Evolutionary conservation across 1,139 yeast species (phyloP).

Genomic region (Yamadazyma sp.): DNA sequence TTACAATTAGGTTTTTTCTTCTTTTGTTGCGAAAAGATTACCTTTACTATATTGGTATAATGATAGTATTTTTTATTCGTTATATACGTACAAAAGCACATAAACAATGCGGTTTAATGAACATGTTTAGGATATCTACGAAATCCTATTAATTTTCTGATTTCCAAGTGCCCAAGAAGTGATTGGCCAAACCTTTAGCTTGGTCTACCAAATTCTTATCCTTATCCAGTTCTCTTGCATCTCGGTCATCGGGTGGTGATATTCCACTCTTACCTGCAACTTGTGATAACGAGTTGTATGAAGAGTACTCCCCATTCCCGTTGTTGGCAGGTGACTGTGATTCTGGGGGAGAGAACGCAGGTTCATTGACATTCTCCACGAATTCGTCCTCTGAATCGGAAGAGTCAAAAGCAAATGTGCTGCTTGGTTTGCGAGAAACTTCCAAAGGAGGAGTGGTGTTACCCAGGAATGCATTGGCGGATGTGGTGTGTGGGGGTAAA

Average conservation of each 20-base stretch:
- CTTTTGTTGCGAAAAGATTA: too few species aligned
- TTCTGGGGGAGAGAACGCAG: neutral
- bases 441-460: slow-evolving; percentile 24
- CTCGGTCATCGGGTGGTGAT: slow-evolving; percentile 27
- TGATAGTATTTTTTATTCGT: neutral
- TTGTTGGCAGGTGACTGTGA: slow-evolving; percentile 1
- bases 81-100: neutral
- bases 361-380: slow-evolving; percentile 14
- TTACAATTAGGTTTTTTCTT: neutral
- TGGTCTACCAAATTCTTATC: slow-evolving; percentile 33
- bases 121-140: too few species aligned
- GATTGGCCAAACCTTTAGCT: slow-evolving; percentile 42
- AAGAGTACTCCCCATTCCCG: slow-evolving; percentile 4
- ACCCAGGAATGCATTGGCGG: slow-evolving; percentile 44
- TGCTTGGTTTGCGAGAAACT: slow-evolving; percentile 7
- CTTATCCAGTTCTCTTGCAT: slow-evolving; percentile 3
- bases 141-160: slow-evolving; percentile 13
- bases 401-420: slow-evolving; percentile 33
- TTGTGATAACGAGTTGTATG: slow-evolving; percentile 46
- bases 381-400: slow-evolving; percentile 36
- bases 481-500: slow-evolving; percentile 47
- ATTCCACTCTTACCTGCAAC: slow-evolving; percentile 51
- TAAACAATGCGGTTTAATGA: neutral
- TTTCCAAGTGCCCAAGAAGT: slow-evolving; percentile 36
- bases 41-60: too few species aligned